Percentiles rank a stretch among this genome's conserved stretches.
These are phyloP conservation scores for Podospora anserina DNA, from an alignment of 495 filamentous ascomycete genomes.

Conservation along the genomic window DNA sequence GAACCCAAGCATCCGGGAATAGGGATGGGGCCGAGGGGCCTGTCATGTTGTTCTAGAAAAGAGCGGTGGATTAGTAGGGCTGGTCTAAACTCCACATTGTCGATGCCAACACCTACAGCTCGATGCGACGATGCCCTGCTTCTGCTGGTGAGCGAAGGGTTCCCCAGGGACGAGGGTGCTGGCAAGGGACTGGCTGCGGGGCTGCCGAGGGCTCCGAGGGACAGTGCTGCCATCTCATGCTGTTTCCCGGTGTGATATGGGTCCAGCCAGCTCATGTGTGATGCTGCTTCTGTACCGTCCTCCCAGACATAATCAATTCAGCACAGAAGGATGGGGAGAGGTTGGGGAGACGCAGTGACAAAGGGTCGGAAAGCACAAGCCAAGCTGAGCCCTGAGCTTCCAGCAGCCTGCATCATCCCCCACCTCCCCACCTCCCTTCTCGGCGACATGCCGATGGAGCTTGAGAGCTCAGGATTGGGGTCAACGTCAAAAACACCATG, in stretches of 20 bases:
- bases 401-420: neutral
- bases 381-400: neutral
- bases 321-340: slow-evolving; percentile 2
- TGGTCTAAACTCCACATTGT: neutral
- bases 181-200: slow-evolving; percentile 3
- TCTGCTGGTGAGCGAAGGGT: neutral
- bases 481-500: neutral
- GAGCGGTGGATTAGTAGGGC: slow-evolving; percentile 1
- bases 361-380: neutral
- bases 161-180: neutral
- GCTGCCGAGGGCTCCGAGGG: slow-evolving; percentile 1
- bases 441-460: neutral
- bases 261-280: neutral
- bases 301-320: neutral
- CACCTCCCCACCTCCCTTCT: neutral
- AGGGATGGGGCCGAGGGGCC: neutral
- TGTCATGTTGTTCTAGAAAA: slow-evolving; percentile 2
- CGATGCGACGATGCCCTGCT: neutral
- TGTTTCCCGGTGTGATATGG: neutral
- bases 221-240: neutral
- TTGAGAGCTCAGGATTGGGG: neutral
- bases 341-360: slow-evolving; percentile 17
- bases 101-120: neutral
- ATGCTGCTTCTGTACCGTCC: neutral
- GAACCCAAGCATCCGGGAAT: neutral